phyloP scores from a whole-genome alignment of 805 yeast genomes.

The Yamadazyma ubonensis region DNA sequence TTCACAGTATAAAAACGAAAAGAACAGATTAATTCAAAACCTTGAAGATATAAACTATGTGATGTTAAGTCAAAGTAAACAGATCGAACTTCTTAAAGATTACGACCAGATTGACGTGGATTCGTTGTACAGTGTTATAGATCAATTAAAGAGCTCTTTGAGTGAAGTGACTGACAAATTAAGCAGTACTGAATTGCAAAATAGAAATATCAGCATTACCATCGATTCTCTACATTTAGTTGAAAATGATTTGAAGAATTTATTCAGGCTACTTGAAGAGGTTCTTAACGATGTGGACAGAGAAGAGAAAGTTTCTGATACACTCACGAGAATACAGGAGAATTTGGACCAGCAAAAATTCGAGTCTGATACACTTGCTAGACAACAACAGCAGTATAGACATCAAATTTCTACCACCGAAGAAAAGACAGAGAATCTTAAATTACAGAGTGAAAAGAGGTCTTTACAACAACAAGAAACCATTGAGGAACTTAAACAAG shows the following conservation, averaged over 20 bases:
- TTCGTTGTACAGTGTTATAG: conserved; percentile 50
- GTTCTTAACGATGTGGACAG: conserved; percentile 42
- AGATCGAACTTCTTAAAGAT: conserved; percentile 56
- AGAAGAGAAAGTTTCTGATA: conserved; percentile 40
- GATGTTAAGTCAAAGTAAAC: conserved; percentile 55
- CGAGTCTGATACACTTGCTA: conserved; percentile 38
- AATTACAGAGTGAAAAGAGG: conserved; percentile 47
- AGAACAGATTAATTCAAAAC: conserved; percentile 54
- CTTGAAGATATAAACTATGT: conserved; percentile 61
- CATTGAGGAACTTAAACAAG: conserved; percentile 42
- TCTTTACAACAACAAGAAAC: conserved; percentile 37
- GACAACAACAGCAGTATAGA: conserved; percentile 47
- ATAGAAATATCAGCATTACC: conserved; percentile 52
- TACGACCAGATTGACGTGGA: conserved; percentile 63
- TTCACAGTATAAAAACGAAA: conserved; percentile 60
- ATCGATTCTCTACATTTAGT: conserved; percentile 54
- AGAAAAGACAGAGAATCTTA: conserved; percentile 47
- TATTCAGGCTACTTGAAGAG: conserved; percentile 52
- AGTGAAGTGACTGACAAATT: conserved; percentile 29
- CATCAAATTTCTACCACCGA: conserved; percentile 49
- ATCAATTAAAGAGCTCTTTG: conserved; percentile 49
- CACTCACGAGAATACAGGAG: conserved; percentile 40
- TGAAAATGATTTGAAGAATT: conserved; percentile 40
- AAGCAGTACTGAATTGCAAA: conserved; percentile 38
- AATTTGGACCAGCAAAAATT: conserved; percentile 36